phyloP scores from a whole-genome alignment of 108 stramenopile genomes.

The Nitzschia putrida region DNA sequence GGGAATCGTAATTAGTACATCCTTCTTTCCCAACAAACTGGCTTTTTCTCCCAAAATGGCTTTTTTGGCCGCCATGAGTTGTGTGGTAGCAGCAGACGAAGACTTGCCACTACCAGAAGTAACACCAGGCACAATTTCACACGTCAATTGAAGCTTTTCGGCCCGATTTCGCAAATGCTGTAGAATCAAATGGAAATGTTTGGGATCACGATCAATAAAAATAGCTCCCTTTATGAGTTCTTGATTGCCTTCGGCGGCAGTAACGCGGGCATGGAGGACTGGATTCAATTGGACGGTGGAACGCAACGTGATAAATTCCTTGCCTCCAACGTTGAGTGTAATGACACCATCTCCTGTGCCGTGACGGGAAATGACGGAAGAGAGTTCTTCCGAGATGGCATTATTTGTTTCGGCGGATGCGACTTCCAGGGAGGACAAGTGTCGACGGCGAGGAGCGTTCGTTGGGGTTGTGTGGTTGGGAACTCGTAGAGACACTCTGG shows the following conservation, averaged over 20 bases:
- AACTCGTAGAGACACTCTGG: no score
- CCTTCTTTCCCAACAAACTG: constrained; percentile 12
- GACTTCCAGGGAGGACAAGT: no score
- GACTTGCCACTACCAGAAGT: no score
- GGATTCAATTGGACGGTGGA: constrained; percentile 53
- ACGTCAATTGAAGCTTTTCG: constrained; percentile 31
- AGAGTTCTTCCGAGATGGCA: no score
- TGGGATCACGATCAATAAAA: constrained; percentile 66
- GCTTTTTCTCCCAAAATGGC: constrained; percentile 1
- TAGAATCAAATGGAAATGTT: constrained; percentile 56
- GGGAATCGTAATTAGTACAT: constrained; percentile 42
- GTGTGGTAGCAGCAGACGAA: background rate
- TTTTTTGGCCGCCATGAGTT: constrained; percentile 2
- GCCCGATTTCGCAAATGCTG: constrained; percentile 52
- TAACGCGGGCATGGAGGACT: constrained; percentile 48
- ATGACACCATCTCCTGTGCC: constrained; percentile 50
- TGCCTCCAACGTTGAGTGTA: constrained; percentile 63
- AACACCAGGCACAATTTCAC: background rate
- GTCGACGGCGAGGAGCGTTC: no score
- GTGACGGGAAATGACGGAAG: constrained; percentile 29
- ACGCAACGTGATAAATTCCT: constrained; percentile 54
- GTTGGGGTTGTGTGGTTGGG: no score
- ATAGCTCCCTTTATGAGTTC: constrained; percentile 43
- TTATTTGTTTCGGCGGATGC: no score
- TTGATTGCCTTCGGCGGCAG: constrained; percentile 52